Evolutionary conservation across 2,329 filamentous ascomycete genomes (phyloP), one percentile per base, ranked within the genome.

Genomic region (Colletotrichum tabaci): DNA sequence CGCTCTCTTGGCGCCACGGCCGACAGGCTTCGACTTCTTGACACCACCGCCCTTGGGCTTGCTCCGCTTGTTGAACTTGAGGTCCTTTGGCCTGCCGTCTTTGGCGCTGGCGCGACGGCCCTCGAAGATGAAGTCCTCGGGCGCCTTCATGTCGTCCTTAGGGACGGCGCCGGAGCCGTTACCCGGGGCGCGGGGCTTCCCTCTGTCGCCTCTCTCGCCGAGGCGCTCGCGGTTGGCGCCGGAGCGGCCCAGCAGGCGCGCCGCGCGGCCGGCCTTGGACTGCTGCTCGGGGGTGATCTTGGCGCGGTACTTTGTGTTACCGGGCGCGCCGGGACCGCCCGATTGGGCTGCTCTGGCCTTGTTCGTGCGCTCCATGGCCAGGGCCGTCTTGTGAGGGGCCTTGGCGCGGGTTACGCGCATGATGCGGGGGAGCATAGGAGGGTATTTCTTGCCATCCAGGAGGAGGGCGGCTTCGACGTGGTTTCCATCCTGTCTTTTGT

Each of bases 391-490:
- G 78, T 88, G 87, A 46, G 88, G 89, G 68, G 93, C 93, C 82
- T 95, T 96, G 78, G 96, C 96, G 72, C 96, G 91, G 58, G 90
- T 92, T 57, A 99, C 95, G 65, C 96, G 93, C 44, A 99, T 87
- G 75, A 92, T 89, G 56, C 96, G 91, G 12, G 96, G 96, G n/a
- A 98, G 90, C 89, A 98, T 92, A 21, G 96, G 96, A 18, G 96
- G 95, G 78, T 95, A 98, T 77, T 94, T 96, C 86, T 98, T 97
- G 73, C 91, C 95, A 80, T 98, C 89, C 73, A 96, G 90, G 49
- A 97, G 88, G 15, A 99, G 88, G 2, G 96, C 96, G n/a, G 93
- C 89, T 82, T 99, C 96, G 56, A 99, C 96, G 55, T 92, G 87
- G 77, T 97, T 98, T 74, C 88, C 90, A 77, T 98, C 94, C 86